Conservation (phyloP, 2,329 filamentous ascomycete species). For the Penicillium sp. region DNA sequence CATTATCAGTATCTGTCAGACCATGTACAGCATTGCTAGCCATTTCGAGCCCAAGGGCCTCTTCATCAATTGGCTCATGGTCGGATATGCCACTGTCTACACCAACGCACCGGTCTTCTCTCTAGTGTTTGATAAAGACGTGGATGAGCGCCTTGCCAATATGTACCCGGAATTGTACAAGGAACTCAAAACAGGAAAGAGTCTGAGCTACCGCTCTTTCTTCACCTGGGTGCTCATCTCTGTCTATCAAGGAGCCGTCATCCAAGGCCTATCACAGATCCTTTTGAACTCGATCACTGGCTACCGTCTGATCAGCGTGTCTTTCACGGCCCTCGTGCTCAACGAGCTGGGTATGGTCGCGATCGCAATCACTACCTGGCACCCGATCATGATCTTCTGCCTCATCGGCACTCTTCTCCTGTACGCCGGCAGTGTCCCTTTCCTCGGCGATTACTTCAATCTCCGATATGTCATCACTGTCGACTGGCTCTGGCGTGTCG, state of each 20-base stretch:
- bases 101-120: constrained; percentile 91
- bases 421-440: constrained; percentile 81
- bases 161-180: constrained; percentile 97
- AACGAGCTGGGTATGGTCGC: constrained; percentile 98
- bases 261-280: constrained; percentile 90
- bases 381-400: constrained; percentile 81
- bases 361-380: constrained; percentile 95
- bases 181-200: constrained; percentile 85
- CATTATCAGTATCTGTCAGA: constrained; percentile 94
- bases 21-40: constrained; percentile 92
- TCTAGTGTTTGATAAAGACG: constrained; percentile 89
- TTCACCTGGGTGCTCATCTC: constrained; percentile 95
- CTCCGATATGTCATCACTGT: constrained; percentile 72
- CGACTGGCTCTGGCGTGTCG: constrained; percentile 85
- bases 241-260: constrained; percentile 91
- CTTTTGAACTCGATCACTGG: constrained; percentile 70
- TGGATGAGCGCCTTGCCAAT: constrained; percentile 89
- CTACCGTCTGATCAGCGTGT: constrained; percentile 78
- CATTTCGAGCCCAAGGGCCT: constrained; percentile 90
- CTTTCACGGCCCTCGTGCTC: constrained; percentile 84
- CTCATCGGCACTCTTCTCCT: constrained; percentile 78
- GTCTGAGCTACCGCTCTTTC: constrained; percentile 88
- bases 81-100: constrained; percentile 94
- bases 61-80: constrained; percentile 94
- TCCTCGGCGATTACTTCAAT: constrained; percentile 87